A percentile compares a stretch with the other conserved stretches of the same genome.
Evolutionary conservation across 2,329 filamentous ascomycete genomes (phyloP).

Genomic region (Ophiostoma piceae): DNA sequence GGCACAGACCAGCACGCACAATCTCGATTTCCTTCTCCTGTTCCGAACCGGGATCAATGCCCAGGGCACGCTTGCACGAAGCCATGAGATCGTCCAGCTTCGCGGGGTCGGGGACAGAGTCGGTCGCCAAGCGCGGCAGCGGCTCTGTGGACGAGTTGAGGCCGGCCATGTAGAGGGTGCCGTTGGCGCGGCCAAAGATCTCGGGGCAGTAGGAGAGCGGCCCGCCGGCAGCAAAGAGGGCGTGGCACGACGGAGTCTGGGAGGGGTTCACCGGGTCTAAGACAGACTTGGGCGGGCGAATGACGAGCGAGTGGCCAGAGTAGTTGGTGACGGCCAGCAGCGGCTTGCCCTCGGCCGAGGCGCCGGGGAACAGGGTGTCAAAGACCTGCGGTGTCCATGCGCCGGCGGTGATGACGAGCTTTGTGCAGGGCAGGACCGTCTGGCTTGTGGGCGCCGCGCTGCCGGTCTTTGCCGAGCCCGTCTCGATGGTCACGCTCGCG

Average conservation of each 20-base stretch:
- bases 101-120: conserved; percentile 42
- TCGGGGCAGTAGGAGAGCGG: conserved; percentile 59
- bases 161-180: conserved; percentile 68
- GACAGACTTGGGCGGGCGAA: conserved; percentile 45
- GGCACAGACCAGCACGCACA: conserved; percentile 61
- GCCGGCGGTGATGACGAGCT: conserved; percentile 62
- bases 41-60: conserved; percentile 31
- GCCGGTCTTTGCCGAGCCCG: background rate
- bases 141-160: conserved; percentile 58
- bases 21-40: conserved; percentile 49
- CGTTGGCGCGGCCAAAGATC: conserved; percentile 61
- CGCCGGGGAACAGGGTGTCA: conserved; percentile 49
- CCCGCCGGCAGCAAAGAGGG: conserved; percentile 59
- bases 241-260: conserved; percentile 46
- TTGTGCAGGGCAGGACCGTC: conserved; percentile 55
- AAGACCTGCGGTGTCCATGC: conserved; percentile 68
- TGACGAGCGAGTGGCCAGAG: conserved; percentile 66
- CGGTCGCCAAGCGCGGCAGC: conserved; percentile 53
- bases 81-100: conserved; percentile 47
- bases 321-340: conserved; percentile 56
- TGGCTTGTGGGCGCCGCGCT: conserved; percentile 32
- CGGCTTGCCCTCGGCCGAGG: conserved; percentile 38
- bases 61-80: conserved; percentile 47
- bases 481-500: conserved; percentile 41
- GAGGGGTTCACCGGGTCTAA: conserved; percentile 32